Evolutionary conservation across 352 stramenopile species (phyloP).

Genomic region (Globisporangium uncinulatum): DNA sequence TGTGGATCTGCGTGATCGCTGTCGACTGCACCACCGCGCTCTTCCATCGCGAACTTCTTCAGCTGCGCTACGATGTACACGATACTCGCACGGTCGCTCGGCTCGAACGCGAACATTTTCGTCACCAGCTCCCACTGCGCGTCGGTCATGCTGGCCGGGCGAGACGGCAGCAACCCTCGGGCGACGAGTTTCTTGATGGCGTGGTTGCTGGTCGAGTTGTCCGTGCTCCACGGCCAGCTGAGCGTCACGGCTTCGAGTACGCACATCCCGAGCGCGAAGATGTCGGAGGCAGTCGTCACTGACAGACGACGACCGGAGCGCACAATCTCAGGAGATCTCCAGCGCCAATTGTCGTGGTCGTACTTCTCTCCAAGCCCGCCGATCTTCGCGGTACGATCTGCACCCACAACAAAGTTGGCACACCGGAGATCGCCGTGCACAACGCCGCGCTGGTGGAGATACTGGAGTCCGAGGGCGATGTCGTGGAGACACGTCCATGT

Average conservation of each 20-base stretch:
- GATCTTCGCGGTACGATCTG: slow-evolving; percentile 11
- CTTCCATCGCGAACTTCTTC: background rate
- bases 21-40: too few species aligned
- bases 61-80: background rate
- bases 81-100: slow-evolving; percentile 1
- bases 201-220: background rate
- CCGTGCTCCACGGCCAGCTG: background rate
- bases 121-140: slow-evolving; percentile 1
- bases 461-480: slow-evolving; percentile 23
- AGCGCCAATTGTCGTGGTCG: too few species aligned
- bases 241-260: slow-evolving; percentile 8
- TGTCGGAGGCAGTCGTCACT: slow-evolving; percentile 8
- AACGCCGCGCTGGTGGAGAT: slow-evolving; percentile 20
- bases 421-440: slow-evolving; percentile 11
- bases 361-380: slow-evolving; percentile 3
- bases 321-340: too few species aligned
- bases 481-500: slow-evolving; percentile 18
- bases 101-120: slow-evolving; percentile 2
- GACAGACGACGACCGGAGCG: background rate
- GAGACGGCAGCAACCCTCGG: background rate
- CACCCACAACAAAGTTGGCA: slow-evolving; percentile 8
- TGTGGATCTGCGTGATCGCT: background rate
- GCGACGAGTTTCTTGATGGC: too few species aligned
- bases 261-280: slow-evolving; percentile 25
- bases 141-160: slow-evolving; percentile 3